phyloP scores from a whole-genome alignment of 2,329 filamentous ascomycete species.

The Botryotinia convoluta region DNA sequence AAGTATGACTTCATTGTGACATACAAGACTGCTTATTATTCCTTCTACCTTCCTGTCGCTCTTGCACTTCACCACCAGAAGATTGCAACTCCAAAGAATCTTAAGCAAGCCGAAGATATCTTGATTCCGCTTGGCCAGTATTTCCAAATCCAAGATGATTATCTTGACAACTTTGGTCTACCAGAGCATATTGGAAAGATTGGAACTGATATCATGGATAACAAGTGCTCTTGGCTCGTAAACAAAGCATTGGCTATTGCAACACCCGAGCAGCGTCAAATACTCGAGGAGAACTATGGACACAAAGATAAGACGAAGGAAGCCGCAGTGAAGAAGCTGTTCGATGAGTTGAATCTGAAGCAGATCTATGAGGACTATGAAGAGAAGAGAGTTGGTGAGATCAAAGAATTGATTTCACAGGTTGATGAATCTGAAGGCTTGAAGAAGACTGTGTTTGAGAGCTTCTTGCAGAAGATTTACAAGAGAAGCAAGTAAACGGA shows the following conservation, averaged over 20 bases:
- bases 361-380: slow-evolving; percentile 85
- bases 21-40: slow-evolving; percentile 99
- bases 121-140: slow-evolving; percentile 97
- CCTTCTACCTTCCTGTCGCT: slow-evolving; percentile 95
- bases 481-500: slow-evolving; percentile 85
- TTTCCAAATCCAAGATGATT: slow-evolving; percentile 99
- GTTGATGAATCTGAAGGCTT: slow-evolving; percentile 85
- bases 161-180: slow-evolving; percentile 95
- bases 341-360: slow-evolving; percentile 80
- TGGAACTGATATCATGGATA: slow-evolving; percentile 97
- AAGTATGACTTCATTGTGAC: slow-evolving; percentile 99
- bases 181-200: slow-evolving; percentile 96
- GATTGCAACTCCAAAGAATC: slow-evolving; percentile 81
- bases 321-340: slow-evolving; percentile 83
- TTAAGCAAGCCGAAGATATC: slow-evolving; percentile 85
- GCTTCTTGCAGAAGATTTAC: slow-evolving; percentile 95
- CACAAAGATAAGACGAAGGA: slow-evolving; percentile 83
- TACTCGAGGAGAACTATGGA: slow-evolving; percentile 92
- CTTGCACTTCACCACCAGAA: slow-evolving; percentile 83
- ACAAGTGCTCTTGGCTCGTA: slow-evolving; percentile 98
- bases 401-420: slow-evolving; percentile 70
- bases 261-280: slow-evolving; percentile 78
- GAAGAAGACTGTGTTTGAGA: slow-evolving; percentile 86
- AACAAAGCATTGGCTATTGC: slow-evolving; percentile 85
- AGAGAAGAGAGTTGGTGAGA: slow-evolving; percentile 77